Conservation (phyloP, 1,284 basidiomycete species). For the Tremellales sp. region DNA sequence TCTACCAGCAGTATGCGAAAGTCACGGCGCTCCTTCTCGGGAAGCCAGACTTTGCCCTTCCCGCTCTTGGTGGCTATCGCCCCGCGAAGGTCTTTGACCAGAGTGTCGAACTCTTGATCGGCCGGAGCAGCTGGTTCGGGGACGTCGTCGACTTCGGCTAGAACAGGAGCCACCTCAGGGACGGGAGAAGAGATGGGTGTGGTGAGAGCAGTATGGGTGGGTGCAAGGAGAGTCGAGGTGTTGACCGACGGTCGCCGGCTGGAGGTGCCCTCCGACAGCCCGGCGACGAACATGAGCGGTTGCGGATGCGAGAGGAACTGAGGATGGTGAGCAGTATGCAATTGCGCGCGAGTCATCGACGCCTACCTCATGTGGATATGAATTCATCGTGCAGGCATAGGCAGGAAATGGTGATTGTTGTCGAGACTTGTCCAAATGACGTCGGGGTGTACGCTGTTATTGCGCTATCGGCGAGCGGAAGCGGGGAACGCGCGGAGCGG, state of each 20-base stretch:
- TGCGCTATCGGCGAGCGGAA: too few species aligned
- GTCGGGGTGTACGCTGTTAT: too few species aligned
- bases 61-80: slow-evolving; percentile 59
- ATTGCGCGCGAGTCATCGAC: neutral
- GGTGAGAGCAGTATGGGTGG: slow-evolving; percentile 52
- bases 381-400: slow-evolving; percentile 74
- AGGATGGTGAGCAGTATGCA: neutral
- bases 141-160: neutral
- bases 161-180: slow-evolving; percentile 4
- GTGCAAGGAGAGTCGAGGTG: neutral
- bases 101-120: slow-evolving; percentile 52
- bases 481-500: too few species aligned
- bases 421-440: too few species aligned
- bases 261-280: slow-evolving; percentile 37
- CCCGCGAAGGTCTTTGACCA: slow-evolving; percentile 58
- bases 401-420: too few species aligned
- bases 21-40: slow-evolving; percentile 50
- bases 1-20: slow-evolving; percentile 81
- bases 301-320: slow-evolving; percentile 69
- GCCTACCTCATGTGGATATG: slow-evolving; percentile 72
- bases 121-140: neutral
- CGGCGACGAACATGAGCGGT: slow-evolving; percentile 89
- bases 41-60: slow-evolving; percentile 52
- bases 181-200: slow-evolving; percentile 27
- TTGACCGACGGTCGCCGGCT: neutral